Percentiles rank a stretch among this genome's conserved stretches.
These are phyloP conservation scores for Nannochloropsis gaditana DNA, from an alignment of 108 stramenopile species.

Conservation along the genomic window DNA sequence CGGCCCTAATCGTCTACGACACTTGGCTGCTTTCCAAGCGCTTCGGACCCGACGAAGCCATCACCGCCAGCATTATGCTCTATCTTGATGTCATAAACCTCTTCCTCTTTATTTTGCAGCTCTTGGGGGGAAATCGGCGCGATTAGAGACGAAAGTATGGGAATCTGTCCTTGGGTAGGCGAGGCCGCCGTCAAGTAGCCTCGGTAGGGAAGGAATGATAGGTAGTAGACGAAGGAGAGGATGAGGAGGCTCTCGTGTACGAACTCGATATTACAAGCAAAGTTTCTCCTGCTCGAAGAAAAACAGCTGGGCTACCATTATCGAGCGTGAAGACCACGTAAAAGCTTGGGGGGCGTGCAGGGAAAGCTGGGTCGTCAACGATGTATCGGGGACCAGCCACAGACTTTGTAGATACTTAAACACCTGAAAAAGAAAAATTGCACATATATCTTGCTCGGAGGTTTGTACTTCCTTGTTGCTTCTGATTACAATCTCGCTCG, in stretches of 20 bases:
- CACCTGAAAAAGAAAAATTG: neutral
- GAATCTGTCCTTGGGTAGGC: too few species aligned
- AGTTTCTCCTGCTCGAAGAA: neutral
- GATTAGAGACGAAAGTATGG: neutral
- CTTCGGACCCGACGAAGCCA: constrained; percentile 78
- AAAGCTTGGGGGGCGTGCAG: too few species aligned
- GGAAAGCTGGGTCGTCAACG: too few species aligned
- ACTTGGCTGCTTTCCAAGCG: constrained; percentile 63
- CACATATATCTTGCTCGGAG: neutral
- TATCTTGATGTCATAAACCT: constrained; percentile 88
- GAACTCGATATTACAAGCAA: too few species aligned
- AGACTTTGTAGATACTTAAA: too few species aligned
- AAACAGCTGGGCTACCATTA: neutral
- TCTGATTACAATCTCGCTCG: constrained; percentile 10
- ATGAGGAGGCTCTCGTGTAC: too few species aligned
- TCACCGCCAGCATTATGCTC: constrained; percentile 74
- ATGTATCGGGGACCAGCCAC: too few species aligned
- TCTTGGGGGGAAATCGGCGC: constrained; percentile 49
- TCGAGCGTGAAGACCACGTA: neutral
- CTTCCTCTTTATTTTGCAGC: constrained; percentile 72
- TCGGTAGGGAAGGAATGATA: too few species aligned
- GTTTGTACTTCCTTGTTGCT: neutral
- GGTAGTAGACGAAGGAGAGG: too few species aligned
- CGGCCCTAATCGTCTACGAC: constrained; percentile 63
- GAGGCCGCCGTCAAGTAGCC: too few species aligned